phyloP scores from a whole-genome alignment of 768 basidiomycete species.

The Botryobasidium botryosum region DNA sequence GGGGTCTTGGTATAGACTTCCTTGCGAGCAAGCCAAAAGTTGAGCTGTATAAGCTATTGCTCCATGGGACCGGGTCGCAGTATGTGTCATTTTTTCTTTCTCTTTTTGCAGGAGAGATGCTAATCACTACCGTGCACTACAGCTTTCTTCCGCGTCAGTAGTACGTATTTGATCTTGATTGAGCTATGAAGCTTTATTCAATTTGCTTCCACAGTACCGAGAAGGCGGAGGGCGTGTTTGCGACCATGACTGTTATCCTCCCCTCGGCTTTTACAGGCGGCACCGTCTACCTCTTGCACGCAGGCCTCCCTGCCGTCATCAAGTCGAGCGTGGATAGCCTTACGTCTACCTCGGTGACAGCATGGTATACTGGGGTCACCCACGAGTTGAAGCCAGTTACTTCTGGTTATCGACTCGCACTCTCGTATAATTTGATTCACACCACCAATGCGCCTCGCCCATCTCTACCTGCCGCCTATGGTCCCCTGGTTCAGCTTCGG shows the following conservation, averaged over 20 bases:
- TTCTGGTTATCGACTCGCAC: conserved; percentile 33
- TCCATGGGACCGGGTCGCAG: conserved; percentile 35
- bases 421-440: conserved; percentile 36
- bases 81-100: conserved; percentile 17
- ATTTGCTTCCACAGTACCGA: conserved; percentile 23
- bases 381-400: conserved; percentile 35
- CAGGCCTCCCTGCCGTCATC: conserved; percentile 20
- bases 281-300: conserved; percentile 28
- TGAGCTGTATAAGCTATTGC: conserved; percentile 31
- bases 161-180: conserved; percentile 17
- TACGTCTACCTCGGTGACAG: conserved; percentile 23
- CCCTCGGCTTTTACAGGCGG: conserved; percentile 33
- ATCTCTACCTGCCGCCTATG: conserved; percentile 17
- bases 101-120: conserved; percentile 1
- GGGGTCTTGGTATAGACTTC: conserved; percentile 23
- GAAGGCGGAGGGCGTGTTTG: conserved; percentile 34
- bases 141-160: conserved; percentile 33
- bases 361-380: conserved; percentile 38
- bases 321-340: conserved; percentile 22
- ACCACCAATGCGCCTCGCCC: conserved; percentile 17
- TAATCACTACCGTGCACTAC: conserved; percentile 4
- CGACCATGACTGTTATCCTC: conserved; percentile 31
- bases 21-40: conserved; percentile 19
- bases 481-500: conserved; percentile 15
- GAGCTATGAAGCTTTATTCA: background rate